phyloP scores from a whole-genome alignment of 2,329 filamentous ascomycete genomes.

The Fusarium mexicanum region DNA sequence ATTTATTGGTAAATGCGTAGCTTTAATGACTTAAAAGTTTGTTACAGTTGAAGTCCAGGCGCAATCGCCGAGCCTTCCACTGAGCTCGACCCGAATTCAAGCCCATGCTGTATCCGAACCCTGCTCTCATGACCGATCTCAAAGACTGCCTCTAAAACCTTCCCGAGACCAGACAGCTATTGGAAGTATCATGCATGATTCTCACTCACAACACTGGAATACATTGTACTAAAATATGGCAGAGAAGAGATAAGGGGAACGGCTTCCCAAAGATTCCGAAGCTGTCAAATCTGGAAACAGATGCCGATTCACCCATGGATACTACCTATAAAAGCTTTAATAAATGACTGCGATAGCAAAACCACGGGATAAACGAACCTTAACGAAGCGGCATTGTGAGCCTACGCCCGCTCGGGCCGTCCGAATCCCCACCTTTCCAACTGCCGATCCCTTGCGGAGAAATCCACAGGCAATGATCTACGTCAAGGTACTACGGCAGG shows the following conservation, averaged over 20 bases:
- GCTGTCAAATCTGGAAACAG: rapidly evolving
- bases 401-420: not conserved
- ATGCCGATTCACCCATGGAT: not conserved
- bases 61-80: too few species aligned
- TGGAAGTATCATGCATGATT: too few species aligned
- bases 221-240: rapidly evolving
- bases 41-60: too few species aligned
- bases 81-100: too few species aligned
- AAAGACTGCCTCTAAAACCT: too few species aligned
- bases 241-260: rapidly evolving
- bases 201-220: rapidly evolving
- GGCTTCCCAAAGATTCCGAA: rapidly evolving
- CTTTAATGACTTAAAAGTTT: too few species aligned
- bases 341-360: not conserved
- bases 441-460: not conserved
- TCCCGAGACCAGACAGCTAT: too few species aligned
- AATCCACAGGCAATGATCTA: not conserved
- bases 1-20: too few species aligned
- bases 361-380: not conserved
- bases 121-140: too few species aligned
- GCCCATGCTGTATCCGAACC: too few species aligned
- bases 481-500: not conserved
- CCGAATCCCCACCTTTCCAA: not conserved
- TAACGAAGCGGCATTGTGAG: not conserved
- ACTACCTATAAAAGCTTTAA: rapidly evolving